phyloP scores from a whole-genome alignment of 2,329 filamentous ascomycete species.

The Curvularia verruculosa region DNA sequence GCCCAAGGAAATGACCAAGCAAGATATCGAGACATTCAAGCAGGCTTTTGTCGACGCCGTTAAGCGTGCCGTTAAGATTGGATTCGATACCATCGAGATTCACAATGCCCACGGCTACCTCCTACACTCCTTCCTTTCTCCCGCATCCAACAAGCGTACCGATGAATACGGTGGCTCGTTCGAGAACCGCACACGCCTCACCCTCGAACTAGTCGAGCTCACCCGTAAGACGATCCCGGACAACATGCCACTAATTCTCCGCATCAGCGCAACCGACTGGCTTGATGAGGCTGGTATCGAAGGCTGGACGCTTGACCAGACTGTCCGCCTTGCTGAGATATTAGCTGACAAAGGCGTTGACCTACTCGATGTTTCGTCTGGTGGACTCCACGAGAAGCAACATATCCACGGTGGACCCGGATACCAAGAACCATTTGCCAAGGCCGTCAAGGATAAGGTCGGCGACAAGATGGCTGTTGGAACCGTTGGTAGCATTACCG shows the following conservation, averaged over 20 bases:
- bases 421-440: slow-evolving; percentile 77
- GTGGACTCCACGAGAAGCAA: slow-evolving; percentile 69
- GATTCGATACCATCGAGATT: slow-evolving; percentile 80
- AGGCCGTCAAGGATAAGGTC: slow-evolving; percentile 73
- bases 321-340: slow-evolving; percentile 66
- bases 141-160: slow-evolving; percentile 70
- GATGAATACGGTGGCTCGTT: slow-evolving; percentile 72
- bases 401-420: slow-evolving; percentile 66
- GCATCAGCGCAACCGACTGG: slow-evolving; percentile 79
- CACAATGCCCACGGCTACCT: slow-evolving; percentile 83
- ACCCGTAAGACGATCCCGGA: slow-evolving; percentile 68
- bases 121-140: slow-evolving; percentile 71
- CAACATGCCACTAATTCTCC: slow-evolving; percentile 72
- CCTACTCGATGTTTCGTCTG: slow-evolving; percentile 80
- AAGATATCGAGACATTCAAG: slow-evolving; percentile 72
- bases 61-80: slow-evolving; percentile 60
- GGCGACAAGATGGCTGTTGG: slow-evolving; percentile 73
- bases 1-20: slow-evolving; percentile 71
- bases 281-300: slow-evolving; percentile 65
- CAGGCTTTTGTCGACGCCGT: slow-evolving; percentile 67
- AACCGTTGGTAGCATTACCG: slow-evolving; percentile 75
- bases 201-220: slow-evolving; percentile 69
- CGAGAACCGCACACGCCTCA: slow-evolving; percentile 73
- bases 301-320: slow-evolving; percentile 72
- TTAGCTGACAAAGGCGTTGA: slow-evolving; percentile 79